Conservation (phyloP, 176 grass and related monocot species). For the Panicum miliaceum region DNA sequence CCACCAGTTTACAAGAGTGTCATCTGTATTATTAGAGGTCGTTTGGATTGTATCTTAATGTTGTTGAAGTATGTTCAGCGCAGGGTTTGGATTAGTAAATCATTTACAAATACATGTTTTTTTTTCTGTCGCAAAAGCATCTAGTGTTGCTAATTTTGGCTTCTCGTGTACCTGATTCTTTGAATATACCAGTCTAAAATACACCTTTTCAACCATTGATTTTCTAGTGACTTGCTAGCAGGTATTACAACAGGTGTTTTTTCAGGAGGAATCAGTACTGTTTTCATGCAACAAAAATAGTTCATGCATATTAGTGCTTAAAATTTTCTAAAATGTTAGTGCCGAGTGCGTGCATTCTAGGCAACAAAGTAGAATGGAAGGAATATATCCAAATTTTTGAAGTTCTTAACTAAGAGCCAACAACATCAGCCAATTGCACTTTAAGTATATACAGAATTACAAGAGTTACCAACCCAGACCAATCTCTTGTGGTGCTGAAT, state of each 20-base stretch:
- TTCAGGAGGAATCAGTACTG: background rate
- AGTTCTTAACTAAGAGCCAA: background rate
- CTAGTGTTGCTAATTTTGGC: background rate
- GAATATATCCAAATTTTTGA: background rate
- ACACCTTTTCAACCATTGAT: background rate
- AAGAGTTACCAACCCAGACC: conserved; percentile 4
- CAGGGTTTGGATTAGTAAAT: background rate
- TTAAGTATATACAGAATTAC: background rate
- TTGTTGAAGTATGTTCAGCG: background rate
- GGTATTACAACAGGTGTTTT: background rate
- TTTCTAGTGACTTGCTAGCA: background rate
- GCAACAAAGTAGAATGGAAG: background rate
- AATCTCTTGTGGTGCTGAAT: conserved; percentile 7
- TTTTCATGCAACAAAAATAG: background rate
- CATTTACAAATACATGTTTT: background rate
- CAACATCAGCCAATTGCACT: background rate
- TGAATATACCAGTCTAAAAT: background rate
- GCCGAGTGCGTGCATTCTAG: background rate
- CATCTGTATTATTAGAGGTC: background rate
- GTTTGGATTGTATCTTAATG: background rate
- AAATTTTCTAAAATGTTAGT: background rate
- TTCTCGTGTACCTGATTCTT: background rate
- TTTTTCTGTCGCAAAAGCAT: background rate
- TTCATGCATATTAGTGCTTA: background rate
- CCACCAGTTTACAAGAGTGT: background rate